Percentiles rank a stretch among this genome's conserved stretches.
Evolutionary conservation across 202 grass and related monocot genomes (phyloP).

Genomic region (Schoenoplectus triqueter): DNA sequence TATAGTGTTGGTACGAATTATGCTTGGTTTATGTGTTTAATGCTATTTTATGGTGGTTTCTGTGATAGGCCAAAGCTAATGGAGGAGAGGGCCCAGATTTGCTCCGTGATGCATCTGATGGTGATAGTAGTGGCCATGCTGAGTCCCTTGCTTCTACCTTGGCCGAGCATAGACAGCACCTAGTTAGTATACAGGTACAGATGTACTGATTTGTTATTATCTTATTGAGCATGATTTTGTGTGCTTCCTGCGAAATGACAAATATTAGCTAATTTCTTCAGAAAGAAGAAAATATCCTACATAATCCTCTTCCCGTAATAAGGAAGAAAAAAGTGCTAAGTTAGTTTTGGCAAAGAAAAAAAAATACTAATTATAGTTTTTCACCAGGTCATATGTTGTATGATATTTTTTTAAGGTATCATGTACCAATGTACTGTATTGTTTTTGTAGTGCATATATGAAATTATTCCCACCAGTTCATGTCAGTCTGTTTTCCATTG

Average conservation of each 20-base stretch:
- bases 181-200: conserved; percentile 96
- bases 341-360: neutral
- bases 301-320: neutral
- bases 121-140: conserved; percentile 75
- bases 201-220: conserved; percentile 10
- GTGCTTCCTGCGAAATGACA: neutral
- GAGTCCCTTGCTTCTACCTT: conserved; percentile 87
- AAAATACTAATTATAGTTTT: neutral
- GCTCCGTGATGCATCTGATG: conserved; percentile 69
- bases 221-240: conserved; percentile 10
- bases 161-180: conserved; percentile 96
- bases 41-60: conserved; percentile 11
- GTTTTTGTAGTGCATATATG: neutral
- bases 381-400: conserved; percentile 2
- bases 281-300: neutral
- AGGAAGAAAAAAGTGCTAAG: neutral
- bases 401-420: neutral
- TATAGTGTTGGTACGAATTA: neutral
- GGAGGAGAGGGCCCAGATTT: conserved; percentile 97
- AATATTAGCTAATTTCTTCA: conserved; percentile 1
- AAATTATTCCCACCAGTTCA: conserved; percentile 9
- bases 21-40: neutral
- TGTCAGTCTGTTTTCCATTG: neutral
- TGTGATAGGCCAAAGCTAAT: conserved; percentile 89
- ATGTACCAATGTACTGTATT: neutral